Evolutionary conservation across 352 stramenopile genomes (phyloP).

Genomic region (Phytophthora vignae): DNA sequence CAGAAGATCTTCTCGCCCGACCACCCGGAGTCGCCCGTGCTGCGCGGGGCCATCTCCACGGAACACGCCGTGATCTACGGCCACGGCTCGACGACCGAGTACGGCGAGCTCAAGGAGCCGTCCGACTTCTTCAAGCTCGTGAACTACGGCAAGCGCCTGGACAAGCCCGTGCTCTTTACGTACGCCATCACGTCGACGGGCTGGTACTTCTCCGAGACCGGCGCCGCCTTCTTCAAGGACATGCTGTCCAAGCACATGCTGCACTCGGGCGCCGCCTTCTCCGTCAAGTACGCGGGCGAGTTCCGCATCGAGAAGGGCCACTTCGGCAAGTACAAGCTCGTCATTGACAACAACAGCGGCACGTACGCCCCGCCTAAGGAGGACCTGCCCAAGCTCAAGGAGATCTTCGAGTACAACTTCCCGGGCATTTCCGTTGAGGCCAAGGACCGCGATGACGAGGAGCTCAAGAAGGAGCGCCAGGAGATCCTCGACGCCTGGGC

Average conservation of each 20-base stretch:
- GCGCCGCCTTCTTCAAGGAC: slow-evolving; percentile 47
- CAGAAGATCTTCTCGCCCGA: slow-evolving; percentile 42
- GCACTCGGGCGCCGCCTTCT: slow-evolving; percentile 34
- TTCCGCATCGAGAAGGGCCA: slow-evolving; percentile 37
- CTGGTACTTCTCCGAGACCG: slow-evolving; percentile 52
- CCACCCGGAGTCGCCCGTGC: slow-evolving; percentile 32
- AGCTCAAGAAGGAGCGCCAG: slow-evolving; percentile 33
- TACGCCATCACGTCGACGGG: slow-evolving; percentile 42
- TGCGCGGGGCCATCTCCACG: slow-evolving; percentile 27
- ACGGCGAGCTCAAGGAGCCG: slow-evolving; percentile 14
- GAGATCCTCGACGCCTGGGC: slow-evolving; percentile 41
- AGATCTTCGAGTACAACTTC: slow-evolving; percentile 41
- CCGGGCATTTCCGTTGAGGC: slow-evolving; percentile 35
- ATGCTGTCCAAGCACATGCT: slow-evolving; percentile 54
- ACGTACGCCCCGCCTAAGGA: slow-evolving; percentile 42
- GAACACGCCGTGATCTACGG: slow-evolving; percentile 45
- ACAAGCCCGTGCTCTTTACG: slow-evolving; percentile 48
- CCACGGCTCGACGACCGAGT: slow-evolving; percentile 28
- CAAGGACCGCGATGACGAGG: slow-evolving; percentile 26
- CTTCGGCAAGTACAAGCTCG: slow-evolving; percentile 28
- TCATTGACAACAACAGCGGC: slow-evolving; percentile 53
- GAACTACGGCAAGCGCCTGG: slow-evolving; percentile 27
- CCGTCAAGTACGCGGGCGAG: slow-evolving; percentile 43
- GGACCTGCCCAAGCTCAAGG: slow-evolving; percentile 36
- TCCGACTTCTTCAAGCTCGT: slow-evolving; percentile 44